A percentile compares a stretch with the other conserved stretches of the same genome.
Conservation (phyloP, 352 stramenopile genomes). For the Pythium brassicae region DNA sequence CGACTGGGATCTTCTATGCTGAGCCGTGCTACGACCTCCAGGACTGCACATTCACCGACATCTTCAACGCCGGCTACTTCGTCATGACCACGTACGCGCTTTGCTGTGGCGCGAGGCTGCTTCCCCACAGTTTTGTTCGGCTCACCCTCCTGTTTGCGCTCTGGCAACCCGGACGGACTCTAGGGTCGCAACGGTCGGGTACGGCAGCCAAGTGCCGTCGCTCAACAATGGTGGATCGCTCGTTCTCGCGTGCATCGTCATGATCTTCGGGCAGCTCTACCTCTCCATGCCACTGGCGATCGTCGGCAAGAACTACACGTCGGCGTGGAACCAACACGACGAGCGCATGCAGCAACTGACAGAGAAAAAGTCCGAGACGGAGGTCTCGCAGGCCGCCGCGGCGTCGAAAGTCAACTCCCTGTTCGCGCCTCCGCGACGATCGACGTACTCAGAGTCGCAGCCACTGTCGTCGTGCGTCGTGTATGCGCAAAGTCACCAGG, state of each 20-base stretch:
- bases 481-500: slow-evolving; percentile 4
- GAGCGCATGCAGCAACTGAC: slow-evolving; percentile 5
- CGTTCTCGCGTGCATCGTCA: slow-evolving; percentile 33
- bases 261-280: slow-evolving; percentile 54
- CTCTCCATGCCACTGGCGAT: slow-evolving; percentile 55
- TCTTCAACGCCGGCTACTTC: slow-evolving; percentile 59
- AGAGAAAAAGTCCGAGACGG: not conserved
- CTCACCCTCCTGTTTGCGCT: not conserved
- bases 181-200: slow-evolving; percentile 51
- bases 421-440: not conserved
- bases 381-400: not conserved
- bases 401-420: not conserved
- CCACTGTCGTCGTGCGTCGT: not conserved
- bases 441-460: not conserved
- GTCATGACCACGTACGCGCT: slow-evolving; percentile 48
- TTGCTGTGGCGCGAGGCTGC: not conserved
- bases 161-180: not conserved
- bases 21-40: slow-evolving; percentile 48
- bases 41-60: slow-evolving; percentile 49
- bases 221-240: slow-evolving; percentile 31
- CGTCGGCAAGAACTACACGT: slow-evolving; percentile 48
- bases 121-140: not conserved
- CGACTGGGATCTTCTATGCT: slow-evolving; percentile 49
- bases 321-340: slow-evolving; percentile 30
- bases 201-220: slow-evolving; percentile 46